Evolutionary conservation across 2,329 filamentous ascomycete genomes (phyloP), one percentile per base, ranked within the genome.

Genomic region (Talaromyces sp.): DNA sequence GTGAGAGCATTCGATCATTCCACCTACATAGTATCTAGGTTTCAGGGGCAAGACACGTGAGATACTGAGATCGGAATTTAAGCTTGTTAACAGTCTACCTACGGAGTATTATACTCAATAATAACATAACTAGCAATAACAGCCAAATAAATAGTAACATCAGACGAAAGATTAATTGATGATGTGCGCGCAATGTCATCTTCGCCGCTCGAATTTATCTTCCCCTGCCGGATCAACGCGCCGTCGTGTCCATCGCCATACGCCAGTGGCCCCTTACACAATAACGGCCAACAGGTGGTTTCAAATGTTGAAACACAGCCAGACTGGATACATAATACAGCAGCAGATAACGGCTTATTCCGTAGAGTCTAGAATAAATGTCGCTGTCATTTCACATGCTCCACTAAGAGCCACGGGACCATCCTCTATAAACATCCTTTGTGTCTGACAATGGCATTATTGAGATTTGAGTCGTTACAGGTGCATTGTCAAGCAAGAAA

Each of bases 321-420:
- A 35, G 45, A 48, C n/a, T n/a, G n/a, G n/a, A 22, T 41, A 41
- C 17, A 13, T 9, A 40, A 3, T n/a, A n/a, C n/a, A n/a, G n/a
- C n/a, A n/a, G n/a, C n/a, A n/a, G n/a, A n/a, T n/a, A n/a, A n/a
- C n/a, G n/a, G n/a, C n/a, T n/a, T n/a, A n/a, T n/a, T n/a, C n/a
- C n/a, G n/a, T n/a, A 48, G 9, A 22, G 8, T 15, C 13, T 11
- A 21, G 40, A 53, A 13, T 41, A 2, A 31, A n/a, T 13, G 19
- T 36, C 22, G 51, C 40, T 43, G 52, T 54, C n/a, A n/a, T n/a
- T 54, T 54, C 39, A 45, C 25, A 33, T 45, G 52, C 39, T 54
- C 52, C 52, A 54, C 52, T 22, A 11, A 25, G 53, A 46, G 28
- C 53, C 53, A 46, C 40, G 53, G 53, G 40, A 31, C 43, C 5